Evolutionary conservation across 1,284 basidiomycete species (phyloP), one percentile per base, ranked within the genome.

Genomic region (Caloboletus firmus): DNA sequence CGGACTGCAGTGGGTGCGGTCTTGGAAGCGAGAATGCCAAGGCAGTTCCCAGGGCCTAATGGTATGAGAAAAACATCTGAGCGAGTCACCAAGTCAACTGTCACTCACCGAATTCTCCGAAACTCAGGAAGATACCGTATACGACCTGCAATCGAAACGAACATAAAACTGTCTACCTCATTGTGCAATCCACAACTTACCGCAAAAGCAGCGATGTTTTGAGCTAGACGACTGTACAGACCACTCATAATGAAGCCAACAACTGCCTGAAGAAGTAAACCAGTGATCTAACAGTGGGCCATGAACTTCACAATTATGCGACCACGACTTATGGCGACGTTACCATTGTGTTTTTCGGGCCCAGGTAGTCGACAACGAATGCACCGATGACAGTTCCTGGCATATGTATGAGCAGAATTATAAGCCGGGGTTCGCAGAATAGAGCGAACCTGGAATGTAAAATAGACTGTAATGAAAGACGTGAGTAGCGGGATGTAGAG

Each of bases 81-180:
- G 13, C n/a, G 13, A 24, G 18, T 20, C 13, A 50, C 20, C 9
- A 22, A 46, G 12, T 65, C 24, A 42, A n/a, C n/a, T n/a, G 24
- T 24, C 3, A 24, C 57, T 43, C 49, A 78, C 84, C 85, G 46
- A 92, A 71, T 72, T 93, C 92, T 45, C 93, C 93, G 57, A 92
- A 89, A 60, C 82, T 85, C 53, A 96, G 69, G 81, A 97, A 98
- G 51, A 97, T 84, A 10, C 95, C 94, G 64, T 96, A 97, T 10
- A 97, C 75, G 41, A 94, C 81, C 74, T 84, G 51, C 37, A 18
- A 54, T 44, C 10, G 18, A 47, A 48, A 46, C 20, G 6, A 39
- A 35, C 10, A 45, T 31, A 26, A 30, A 24, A 17, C 10, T 24
- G 30, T 37, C 28, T 18, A 11, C 5, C 5, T 24, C 37, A n/a